Base-by-base conservation (phyloP, 2,329 filamentous ascomycete species). In the Fusarium praegraminearum region DNA sequence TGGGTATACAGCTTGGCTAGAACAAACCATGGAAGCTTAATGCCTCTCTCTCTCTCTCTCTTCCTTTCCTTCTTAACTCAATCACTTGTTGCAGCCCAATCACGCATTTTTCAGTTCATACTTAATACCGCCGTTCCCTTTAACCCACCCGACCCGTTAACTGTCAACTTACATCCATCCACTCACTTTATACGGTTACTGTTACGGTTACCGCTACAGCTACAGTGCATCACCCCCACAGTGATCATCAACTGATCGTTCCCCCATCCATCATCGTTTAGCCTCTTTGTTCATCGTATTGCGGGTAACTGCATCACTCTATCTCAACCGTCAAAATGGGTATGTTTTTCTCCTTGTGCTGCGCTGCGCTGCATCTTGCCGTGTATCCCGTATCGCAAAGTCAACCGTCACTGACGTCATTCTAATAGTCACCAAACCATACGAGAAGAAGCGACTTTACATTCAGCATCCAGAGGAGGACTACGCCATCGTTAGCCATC, bases 361-460 rank as follows among this genome's bases (percentile, higher is more conserved):
- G 35, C 16, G 13, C 22, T 26, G n/a, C 20, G 40, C 66, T 57
- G 56, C 43, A 57, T 40, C 54, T 52, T 43, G 46, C 52, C 65
- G 46, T 62, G 60, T 65, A 60, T 46, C 13, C 45, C 26, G n/a
- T 35, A 30, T 57, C 51, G 45, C 47, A 69, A 46, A 54, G 36
- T 16, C 41, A 60, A 63, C 50, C 53, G 62, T 70, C 57, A 61
- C 74, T 76, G 69, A 77, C 72, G 56, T 70, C 68, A 69, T 67
- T 38, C 18, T 50, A 55, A 56, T 55, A 76, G 71, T 73, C 61
- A 75, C 74, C 69, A 75, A 67, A 55, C 70, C 77, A 32, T 75
- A 77, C 62, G 65, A 70, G 66, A 83, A 83, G 75, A 83, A 81
- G 75, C 80, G 79, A 61, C 76, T 83, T 71, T 83, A 83, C 63